These are phyloP conservation scores for Ceraceosorus guamensis DNA, from an alignment of 1,284 basidiomycete genomes.

Conservation along the genomic window DNA sequence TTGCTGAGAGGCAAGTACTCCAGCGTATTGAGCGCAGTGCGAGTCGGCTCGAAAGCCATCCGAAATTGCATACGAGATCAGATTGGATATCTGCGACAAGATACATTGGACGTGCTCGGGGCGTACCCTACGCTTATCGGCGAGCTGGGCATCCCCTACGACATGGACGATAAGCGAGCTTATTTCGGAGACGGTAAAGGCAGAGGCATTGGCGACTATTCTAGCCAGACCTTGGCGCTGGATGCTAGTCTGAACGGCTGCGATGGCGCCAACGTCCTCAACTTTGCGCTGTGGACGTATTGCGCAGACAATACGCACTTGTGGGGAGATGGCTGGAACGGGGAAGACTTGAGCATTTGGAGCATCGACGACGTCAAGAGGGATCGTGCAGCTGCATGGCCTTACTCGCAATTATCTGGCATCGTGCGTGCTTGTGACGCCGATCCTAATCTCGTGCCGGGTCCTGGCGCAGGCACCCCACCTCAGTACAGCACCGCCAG, in stretches of 20 bases:
- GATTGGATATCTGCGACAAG: slow-evolving; percentile 68
- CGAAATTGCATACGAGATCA: slow-evolving; percentile 76
- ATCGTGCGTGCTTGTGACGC: not conserved
- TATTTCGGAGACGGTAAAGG: slow-evolving; percentile 53
- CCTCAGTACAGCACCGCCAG: not conserved
- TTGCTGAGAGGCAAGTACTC: slow-evolving; percentile 76
- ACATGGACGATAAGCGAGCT: slow-evolving; percentile 74
- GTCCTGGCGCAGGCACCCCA: not conserved
- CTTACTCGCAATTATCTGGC: not conserved
- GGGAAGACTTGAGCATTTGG: slow-evolving; percentile 86
- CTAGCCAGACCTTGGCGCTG: slow-evolving; percentile 71
- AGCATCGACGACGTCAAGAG: slow-evolving; percentile 63
- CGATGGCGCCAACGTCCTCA: slow-evolving; percentile 75
- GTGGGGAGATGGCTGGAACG: slow-evolving; percentile 95
- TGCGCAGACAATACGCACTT: slow-evolving; percentile 65
- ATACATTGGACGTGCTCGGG: slow-evolving; percentile 57
- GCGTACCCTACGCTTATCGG: slow-evolving; percentile 87
- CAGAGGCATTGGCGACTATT: slow-evolving; percentile 57
- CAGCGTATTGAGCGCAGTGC: slow-evolving; percentile 52
- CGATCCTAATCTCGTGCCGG: not conserved
- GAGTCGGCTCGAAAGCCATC: slow-evolving; percentile 72
- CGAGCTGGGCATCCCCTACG: slow-evolving; percentile 89
- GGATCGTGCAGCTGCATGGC: not conserved
- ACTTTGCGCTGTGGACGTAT: slow-evolving; percentile 87
- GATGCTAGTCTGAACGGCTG: slow-evolving; percentile 84